Evolutionary conservation across 768 basidiomycete genomes (phyloP).

Genomic region (Terana coerulea): DNA sequence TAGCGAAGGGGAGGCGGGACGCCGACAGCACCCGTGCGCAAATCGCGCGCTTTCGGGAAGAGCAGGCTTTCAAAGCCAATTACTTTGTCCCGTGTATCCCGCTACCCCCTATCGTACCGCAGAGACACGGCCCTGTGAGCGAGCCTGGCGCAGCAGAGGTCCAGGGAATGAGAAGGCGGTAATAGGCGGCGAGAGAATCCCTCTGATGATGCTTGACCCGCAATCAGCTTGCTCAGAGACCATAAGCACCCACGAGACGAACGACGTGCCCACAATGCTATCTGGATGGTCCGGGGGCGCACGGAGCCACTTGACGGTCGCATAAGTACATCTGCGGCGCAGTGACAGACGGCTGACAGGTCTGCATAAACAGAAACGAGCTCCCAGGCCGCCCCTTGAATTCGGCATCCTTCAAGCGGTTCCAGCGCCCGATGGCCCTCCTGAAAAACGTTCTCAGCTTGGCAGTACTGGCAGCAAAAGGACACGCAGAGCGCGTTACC

Average conservation of each 20-base stretch:
- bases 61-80: too few species aligned
- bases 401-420: neutral
- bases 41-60: neutral
- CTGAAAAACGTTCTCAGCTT: too few species aligned
- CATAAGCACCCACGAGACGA: conserved; percentile 5
- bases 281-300: too few species aligned
- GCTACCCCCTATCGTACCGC: too few species aligned
- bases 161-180: neutral
- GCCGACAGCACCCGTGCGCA: neutral
- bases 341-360: too few species aligned
- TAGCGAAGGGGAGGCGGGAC: too few species aligned
- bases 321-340: too few species aligned
- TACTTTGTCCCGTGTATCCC: too few species aligned
- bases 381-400: too few species aligned
- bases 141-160: neutral
- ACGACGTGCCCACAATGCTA: neutral
- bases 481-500: conserved; percentile 5
- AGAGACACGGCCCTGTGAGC: conserved; percentile 4
- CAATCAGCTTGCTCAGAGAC: neutral
- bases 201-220: conserved; percentile 3
- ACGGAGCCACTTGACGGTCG: too few species aligned
- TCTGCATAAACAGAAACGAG: too few species aligned
- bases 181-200: neutral
- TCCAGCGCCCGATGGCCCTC: neutral
- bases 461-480: neutral